Percentiles rank a stretch among this genome's conserved stretches.
Conservation (phyloP, 2,329 filamentous ascomycete genomes). For the Cucurbitaria berberidis region DNA sequence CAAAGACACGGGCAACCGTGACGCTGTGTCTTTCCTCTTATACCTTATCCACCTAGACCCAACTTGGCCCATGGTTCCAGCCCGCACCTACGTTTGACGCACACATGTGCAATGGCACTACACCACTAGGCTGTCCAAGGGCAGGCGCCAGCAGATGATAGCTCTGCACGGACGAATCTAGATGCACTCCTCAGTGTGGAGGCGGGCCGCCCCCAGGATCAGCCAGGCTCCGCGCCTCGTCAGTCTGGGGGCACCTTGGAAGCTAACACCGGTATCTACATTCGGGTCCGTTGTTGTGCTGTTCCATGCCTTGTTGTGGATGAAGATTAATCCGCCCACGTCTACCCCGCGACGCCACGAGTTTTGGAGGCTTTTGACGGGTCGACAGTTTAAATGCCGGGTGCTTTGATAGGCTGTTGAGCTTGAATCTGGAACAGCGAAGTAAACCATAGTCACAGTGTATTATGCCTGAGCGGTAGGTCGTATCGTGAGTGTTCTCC, state of each 20-base stretch:
- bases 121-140: constrained; percentile 5
- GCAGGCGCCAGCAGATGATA: constrained; percentile 2
- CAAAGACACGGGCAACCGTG: constrained; percentile 8
- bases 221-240: constrained; percentile 8
- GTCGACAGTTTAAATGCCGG: background rate
- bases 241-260: constrained; percentile 9
- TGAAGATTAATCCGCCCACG: constrained; percentile 1
- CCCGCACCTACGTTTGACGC: constrained; percentile 2
- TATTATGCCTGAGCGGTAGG: too few species aligned
- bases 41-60: background rate
- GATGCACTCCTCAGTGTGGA: constrained; percentile 16
- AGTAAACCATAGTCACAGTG: too few species aligned
- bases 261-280: constrained; percentile 16
- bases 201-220: constrained; percentile 7
- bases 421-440: background rate
- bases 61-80: constrained; percentile 4
- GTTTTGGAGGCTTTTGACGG: background rate
- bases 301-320: background rate
- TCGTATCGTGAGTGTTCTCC: background rate
- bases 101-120: constrained; percentile 9
- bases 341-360: constrained; percentile 16
- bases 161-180: background rate
- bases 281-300: background rate
- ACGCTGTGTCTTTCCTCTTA: constrained; percentile 13
- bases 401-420: constrained; percentile 1